Evolutionary conservation across 2,329 filamentous ascomycete species (phyloP), one percentile per base, ranked within the genome.

Genomic region (Penicillium sp.): DNA sequence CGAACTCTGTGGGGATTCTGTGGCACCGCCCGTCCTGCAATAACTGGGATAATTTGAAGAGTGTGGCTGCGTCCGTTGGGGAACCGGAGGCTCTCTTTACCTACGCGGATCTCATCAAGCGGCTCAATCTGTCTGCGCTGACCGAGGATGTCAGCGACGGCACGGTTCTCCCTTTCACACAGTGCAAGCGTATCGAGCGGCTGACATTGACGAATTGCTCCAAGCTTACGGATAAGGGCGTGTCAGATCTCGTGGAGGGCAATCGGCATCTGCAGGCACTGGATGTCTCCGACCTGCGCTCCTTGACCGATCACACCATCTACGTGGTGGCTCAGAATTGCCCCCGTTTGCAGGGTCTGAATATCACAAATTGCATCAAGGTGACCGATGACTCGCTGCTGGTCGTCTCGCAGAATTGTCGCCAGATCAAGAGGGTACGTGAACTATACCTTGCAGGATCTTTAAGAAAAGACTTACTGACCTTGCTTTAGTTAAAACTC

Each of bases 1-100:
- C 86, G 53, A 96, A 96, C 65, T 85, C 87, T 42, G 93, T 97
- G 57, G 91, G 93, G 54, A 79, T 95, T 55, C 77, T 98, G 18
- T 98, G 93, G 93, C 90, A 96, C 68, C 81, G 93, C 31, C 93
- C 93, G 1, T 84, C 88, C 23, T 97, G 93, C 72, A 89, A 86
- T 61, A 88, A 83, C 59, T 96, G 89, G 86, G 71, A 77, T 10
- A 89, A 89, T 64, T 82, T 96, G 60, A 76, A 82, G 60, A 85
- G 75, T 56, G 93, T 98, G 56, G 90, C 89, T 63, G 77, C 79
- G 47, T 90, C 91, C 1, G 80, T 96, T 28, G 78, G 81, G 37
- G 77, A 83, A 23, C 73, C 79, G 27, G 73, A 83, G n/a, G 85
- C 87, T 56, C 91, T 87, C 69, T 98, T 96, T 67, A 79, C 83